Conservation (phyloP, 352 stramenopile genomes). For the Phytopythium aichiense region DNA sequence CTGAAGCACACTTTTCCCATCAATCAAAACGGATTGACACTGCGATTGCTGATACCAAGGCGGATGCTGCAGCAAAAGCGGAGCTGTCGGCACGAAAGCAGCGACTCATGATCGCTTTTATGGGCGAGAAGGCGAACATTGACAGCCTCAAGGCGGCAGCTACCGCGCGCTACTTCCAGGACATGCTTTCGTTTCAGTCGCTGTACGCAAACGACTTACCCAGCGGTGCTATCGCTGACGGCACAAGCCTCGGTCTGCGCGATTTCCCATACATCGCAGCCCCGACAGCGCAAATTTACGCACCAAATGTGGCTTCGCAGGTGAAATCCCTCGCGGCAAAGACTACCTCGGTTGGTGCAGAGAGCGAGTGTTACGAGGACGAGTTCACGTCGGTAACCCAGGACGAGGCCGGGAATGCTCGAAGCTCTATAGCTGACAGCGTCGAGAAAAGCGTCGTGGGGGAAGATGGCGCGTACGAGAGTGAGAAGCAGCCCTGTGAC, state of each 20-base stretch:
- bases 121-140: slow-evolving; percentile 46
- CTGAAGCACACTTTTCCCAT: slow-evolving; percentile 32
- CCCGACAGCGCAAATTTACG: background rate
- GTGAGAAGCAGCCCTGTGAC: background rate
- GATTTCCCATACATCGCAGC: background rate
- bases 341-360: background rate
- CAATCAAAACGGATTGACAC: slow-evolving; percentile 25
- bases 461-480: background rate
- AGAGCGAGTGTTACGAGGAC: slow-evolving; percentile 27
- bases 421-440: background rate
- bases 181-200: slow-evolving; percentile 50
- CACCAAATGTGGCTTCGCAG: background rate
- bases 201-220: slow-evolving; percentile 10
- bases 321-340: background rate
- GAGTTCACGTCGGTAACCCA: slow-evolving; percentile 35
- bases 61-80: slow-evolving; percentile 3
- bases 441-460: background rate
- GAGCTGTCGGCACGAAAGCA: slow-evolving; percentile 27
- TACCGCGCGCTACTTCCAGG: slow-evolving; percentile 60
- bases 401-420: background rate
- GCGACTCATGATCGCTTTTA: slow-evolving; percentile 33
- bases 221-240: background rate
- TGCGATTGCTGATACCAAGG: background rate
- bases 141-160: slow-evolving; percentile 50
- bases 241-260: background rate